Evolutionary conservation across 768 basidiomycete genomes (phyloP).

Genomic region (Strobilomyces confusus): DNA sequence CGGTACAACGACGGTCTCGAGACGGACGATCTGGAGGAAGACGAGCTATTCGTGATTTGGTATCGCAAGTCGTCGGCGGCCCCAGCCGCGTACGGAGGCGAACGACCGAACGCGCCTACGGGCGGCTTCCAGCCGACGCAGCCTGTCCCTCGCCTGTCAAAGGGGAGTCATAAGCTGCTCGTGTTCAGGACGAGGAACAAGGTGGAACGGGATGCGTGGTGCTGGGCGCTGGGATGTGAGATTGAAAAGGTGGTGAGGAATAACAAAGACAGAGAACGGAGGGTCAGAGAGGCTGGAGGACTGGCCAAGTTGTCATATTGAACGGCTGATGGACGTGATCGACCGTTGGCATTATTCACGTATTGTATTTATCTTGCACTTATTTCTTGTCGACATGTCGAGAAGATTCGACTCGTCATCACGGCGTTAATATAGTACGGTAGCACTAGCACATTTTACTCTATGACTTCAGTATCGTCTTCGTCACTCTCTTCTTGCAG

Average conservation of each 20-base stretch:
- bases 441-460: slow-evolving; percentile 28
- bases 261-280: slow-evolving; percentile 60
- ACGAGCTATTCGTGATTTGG: slow-evolving; percentile 82
- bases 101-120: slow-evolving; percentile 18
- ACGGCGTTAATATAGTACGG: slow-evolving; percentile 1
- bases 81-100: neutral
- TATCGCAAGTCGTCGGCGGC: slow-evolving; percentile 42
- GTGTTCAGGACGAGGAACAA: slow-evolving; percentile 75
- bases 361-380: neutral
- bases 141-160: slow-evolving; percentile 47
- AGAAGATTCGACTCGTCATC: too few species aligned
- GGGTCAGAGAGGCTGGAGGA: slow-evolving; percentile 60
- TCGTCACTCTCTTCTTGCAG: slow-evolving; percentile 34
- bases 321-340: slow-evolving; percentile 1
- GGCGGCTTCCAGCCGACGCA: slow-evolving; percentile 14
- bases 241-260: slow-evolving; percentile 75
- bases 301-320: slow-evolving; percentile 35
- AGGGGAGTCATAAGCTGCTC: slow-evolving; percentile 51
- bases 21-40: slow-evolving; percentile 82
- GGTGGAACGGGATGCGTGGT: slow-evolving; percentile 92
- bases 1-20: slow-evolving; percentile 90
- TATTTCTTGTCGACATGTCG: neutral
- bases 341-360: neutral
- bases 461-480: slow-evolving; percentile 51
- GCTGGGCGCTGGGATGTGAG: slow-evolving; percentile 88